Percentiles rank a stretch among this genome's conserved stretches.
Evolutionary conservation across 192 early-diverging fungal genomes (phyloP).

Genomic region (Backusella liffmaniae): DNA sequence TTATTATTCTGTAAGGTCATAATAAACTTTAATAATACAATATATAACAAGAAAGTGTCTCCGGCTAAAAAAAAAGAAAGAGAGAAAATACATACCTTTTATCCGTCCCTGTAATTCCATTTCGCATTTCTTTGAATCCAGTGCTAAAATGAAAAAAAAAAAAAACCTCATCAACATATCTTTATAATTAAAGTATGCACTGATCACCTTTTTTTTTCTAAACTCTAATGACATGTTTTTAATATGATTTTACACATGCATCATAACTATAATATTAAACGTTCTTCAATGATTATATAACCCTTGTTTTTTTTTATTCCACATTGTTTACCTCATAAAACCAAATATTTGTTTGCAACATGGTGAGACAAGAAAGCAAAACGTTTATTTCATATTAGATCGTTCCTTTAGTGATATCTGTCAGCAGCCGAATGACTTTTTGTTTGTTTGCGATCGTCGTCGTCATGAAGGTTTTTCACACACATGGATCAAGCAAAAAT

Average conservation of each 20-base stretch:
- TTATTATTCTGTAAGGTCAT: no score
- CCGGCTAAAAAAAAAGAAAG: no score
- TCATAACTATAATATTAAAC: no score
- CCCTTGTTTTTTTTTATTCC: not conserved
- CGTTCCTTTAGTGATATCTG: not conserved
- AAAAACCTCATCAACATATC: not conserved
- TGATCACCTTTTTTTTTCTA: not conserved
- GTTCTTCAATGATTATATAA: not conserved
- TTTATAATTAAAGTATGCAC: not conserved
- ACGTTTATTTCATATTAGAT: not conserved
- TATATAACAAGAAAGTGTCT: no score
- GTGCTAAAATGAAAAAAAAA: not conserved
- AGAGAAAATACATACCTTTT: not conserved
- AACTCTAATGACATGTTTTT: no score
- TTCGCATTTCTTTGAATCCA: not conserved
- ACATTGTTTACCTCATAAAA: not conserved
- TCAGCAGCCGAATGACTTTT: not conserved
- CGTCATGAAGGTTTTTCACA: not conserved
- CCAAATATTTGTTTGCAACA: not conserved
- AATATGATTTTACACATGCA: no score
- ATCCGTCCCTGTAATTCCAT: not conserved
- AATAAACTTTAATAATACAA: no score
- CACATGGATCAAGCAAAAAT: not conserved
- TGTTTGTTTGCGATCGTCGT: not conserved
- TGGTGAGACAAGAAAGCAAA: not conserved